Evolutionary conservation across 2,329 filamentous ascomycete species (phyloP).

Genomic region (Cytospora piceae): DNA sequence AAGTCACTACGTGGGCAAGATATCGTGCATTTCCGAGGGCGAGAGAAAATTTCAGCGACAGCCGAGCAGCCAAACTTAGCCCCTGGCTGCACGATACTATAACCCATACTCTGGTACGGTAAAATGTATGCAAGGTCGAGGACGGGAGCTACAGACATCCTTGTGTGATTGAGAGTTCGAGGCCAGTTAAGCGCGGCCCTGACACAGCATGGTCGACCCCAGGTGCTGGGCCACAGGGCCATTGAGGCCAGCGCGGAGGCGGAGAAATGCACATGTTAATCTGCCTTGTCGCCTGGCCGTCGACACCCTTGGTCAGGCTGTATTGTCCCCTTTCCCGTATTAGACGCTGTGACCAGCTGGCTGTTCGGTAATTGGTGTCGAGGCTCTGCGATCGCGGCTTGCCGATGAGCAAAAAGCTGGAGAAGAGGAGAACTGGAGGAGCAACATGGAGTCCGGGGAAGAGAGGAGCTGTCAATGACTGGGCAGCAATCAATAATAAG

Average conservation of each 20-base stretch:
- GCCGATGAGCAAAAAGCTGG: constrained; percentile 21
- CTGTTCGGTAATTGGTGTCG: neutral
- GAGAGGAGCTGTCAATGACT: constrained; percentile 9
- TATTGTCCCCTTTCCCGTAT: neutral
- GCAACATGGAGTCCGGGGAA: constrained; percentile 18
- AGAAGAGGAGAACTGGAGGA: constrained; percentile 15
- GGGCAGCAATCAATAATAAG: neutral
- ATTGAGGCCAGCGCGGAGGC: constrained; percentile 3
- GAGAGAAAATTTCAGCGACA: constrained; percentile 1
- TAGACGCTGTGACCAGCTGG: neutral
- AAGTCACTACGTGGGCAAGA: neutral
- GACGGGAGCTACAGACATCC: constrained; percentile 24
- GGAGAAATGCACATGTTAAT: neutral
- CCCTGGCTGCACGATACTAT: constrained; percentile 11
- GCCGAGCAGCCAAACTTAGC: constrained; percentile 9
- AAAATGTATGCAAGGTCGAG: constrained; percentile 13
- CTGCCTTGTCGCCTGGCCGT: constrained; percentile 5
- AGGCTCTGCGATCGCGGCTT: constrained; percentile 8
- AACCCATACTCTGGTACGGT: neutral
- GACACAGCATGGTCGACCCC: constrained; percentile 23
- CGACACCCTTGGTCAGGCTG: neutral
- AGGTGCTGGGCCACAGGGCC: neutral
- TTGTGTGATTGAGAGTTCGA: constrained; percentile 16
- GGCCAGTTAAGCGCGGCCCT: constrained; percentile 10
- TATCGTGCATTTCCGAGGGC: constrained; percentile 5